Evolutionary conservation across 768 basidiomycete species (phyloP).

Genomic region (Russula griseocarnosa): DNA sequence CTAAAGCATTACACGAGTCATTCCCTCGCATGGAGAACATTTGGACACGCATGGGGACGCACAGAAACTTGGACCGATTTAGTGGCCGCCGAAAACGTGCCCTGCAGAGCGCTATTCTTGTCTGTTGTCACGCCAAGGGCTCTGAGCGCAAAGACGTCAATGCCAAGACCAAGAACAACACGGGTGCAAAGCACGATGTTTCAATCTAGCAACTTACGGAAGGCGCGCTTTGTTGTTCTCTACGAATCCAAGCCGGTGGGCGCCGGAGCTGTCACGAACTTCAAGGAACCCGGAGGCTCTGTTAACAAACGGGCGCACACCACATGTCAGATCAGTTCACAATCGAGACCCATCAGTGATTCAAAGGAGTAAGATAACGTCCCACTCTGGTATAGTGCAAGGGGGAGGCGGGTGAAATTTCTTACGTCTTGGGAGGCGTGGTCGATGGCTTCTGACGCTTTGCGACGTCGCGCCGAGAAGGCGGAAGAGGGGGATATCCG

Average conservation of each 20-base stretch:
- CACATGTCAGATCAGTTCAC: not conserved
- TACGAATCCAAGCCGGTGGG: not conserved
- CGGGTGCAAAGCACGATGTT: not conserved
- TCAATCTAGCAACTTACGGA: not conserved
- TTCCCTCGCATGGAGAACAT: too few species aligned
- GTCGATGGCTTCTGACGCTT: not conserved
- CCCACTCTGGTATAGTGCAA: not conserved
- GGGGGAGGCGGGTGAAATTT: not conserved
- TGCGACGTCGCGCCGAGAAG: not conserved
- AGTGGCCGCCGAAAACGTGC: not conserved
- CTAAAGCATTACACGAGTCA: not conserved
- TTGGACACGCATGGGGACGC: not conserved
- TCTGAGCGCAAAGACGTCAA: not conserved
- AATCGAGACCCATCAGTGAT: not conserved
- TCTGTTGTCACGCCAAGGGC: not conserved
- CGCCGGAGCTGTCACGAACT: constrained; percentile 9
- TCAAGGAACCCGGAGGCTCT: not conserved
- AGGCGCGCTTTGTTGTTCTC: not conserved
- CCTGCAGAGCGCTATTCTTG: not conserved
- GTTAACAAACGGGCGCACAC: not conserved
- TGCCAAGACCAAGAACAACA: not conserved
- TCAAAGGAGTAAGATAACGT: not conserved
- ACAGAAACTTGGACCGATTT: constrained; percentile 5
- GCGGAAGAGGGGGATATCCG: constrained; percentile 12
- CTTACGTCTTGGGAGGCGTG: not conserved